A percentile compares a stretch with the other conserved stretches of the same genome.
These are phyloP conservation scores for Drosera capensis DNA, from an alignment of 148 eudicot species.

Conservation along the genomic window DNA sequence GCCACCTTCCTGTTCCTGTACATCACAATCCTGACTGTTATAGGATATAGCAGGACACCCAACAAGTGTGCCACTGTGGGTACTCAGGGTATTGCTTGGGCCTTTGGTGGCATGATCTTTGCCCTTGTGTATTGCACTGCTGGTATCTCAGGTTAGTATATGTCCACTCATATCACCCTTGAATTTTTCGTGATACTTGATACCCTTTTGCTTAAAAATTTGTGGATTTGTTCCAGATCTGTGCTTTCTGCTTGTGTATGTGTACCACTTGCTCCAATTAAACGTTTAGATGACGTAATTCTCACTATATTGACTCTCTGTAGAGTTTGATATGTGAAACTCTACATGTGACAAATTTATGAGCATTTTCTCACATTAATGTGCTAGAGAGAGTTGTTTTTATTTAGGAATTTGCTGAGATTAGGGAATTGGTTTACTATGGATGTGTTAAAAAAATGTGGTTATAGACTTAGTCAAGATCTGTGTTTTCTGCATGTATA, in stretches of 20 bases:
- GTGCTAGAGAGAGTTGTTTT: too few species aligned
- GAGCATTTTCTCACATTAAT: too few species aligned
- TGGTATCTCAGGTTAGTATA: slow-evolving; percentile 61
- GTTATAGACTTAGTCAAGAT: too few species aligned
- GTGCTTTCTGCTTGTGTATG: neutral
- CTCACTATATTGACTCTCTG: too few species aligned
- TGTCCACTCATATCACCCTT: neutral
- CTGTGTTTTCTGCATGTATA: too few species aligned
- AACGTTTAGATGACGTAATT: neutral
- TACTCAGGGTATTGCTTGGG: slow-evolving; percentile 90
- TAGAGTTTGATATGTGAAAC: too few species aligned
- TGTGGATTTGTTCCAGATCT: neutral
- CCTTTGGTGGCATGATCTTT: slow-evolving; percentile 93
- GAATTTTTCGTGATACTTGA: too few species aligned
- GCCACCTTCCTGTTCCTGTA: slow-evolving; percentile 81
- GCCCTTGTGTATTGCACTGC: slow-evolving; percentile 92
- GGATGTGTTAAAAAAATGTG: too few species aligned
- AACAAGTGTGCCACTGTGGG: slow-evolving; percentile 71
- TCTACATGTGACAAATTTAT: too few species aligned
- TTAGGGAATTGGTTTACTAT: too few species aligned
- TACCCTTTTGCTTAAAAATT: neutral
- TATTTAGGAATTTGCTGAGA: too few species aligned
- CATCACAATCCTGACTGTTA: slow-evolving; percentile 58
- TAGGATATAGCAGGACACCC: slow-evolving; percentile 41
- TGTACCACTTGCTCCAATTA: neutral